phyloP scores from a whole-genome alignment of 2,329 filamentous ascomycete genomes.

The Colletotrichum magnum region DNA sequence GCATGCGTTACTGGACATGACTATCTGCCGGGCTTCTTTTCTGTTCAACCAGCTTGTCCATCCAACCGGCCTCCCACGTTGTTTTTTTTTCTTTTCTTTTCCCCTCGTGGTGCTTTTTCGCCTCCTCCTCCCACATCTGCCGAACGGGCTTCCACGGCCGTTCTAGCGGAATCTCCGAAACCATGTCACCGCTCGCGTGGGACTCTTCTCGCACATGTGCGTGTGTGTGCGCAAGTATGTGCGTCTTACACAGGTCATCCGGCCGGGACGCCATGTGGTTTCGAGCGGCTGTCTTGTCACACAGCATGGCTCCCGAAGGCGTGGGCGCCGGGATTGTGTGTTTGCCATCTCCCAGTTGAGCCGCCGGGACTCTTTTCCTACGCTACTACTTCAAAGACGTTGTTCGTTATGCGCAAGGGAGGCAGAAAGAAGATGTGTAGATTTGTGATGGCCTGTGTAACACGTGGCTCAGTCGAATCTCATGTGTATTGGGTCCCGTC shows the following conservation, averaged over 20 bases:
- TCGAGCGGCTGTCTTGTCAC: background rate
- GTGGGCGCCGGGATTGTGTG: constrained; percentile 4
- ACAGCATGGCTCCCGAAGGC: background rate
- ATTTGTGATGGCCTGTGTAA: too few species aligned
- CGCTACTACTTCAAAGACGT: too few species aligned
- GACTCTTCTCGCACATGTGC: background rate
- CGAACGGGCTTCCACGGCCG: constrained; percentile 29
- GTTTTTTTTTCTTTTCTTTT: background rate
- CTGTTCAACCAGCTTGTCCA: background rate
- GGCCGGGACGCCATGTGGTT: constrained; percentile 7
- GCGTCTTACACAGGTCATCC: background rate
- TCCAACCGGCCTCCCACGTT: constrained; percentile 4
- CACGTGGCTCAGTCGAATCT: too few species aligned
- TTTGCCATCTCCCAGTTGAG: background rate
- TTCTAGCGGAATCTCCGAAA: constrained; percentile 19
- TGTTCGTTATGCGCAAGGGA: too few species aligned
- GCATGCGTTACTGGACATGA: background rate
- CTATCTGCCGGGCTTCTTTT: background rate
- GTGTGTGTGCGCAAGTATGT: background rate
- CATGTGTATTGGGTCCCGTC: too few species aligned
- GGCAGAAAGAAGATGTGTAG: too few species aligned
- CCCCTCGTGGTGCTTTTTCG: background rate
- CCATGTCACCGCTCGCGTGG: background rate
- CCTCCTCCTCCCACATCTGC: constrained; percentile 3
- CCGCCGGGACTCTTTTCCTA: too few species aligned